phyloP scores from a whole-genome alignment of 768 basidiomycete genomes.

The Clavulina sp. region DNA sequence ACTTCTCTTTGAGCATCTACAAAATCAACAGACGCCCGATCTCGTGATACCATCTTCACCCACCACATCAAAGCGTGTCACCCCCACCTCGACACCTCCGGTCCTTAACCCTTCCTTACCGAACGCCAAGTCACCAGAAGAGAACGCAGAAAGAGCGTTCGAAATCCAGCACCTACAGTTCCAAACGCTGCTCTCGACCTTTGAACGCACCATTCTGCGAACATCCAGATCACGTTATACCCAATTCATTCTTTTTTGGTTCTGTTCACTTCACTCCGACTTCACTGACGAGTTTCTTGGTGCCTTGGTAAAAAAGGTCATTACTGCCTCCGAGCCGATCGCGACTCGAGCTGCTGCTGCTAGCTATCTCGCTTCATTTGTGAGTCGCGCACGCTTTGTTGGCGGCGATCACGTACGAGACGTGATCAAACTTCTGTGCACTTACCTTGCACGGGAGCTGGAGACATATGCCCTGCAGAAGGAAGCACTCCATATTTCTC shows the following conservation, averaged over 20 bases:
- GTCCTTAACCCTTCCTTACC: conserved; percentile 5
- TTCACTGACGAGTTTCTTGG: conserved; percentile 90
- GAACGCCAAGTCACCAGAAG: conserved; percentile 11
- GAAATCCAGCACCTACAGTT: conserved; percentile 46
- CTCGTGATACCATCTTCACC: neutral
- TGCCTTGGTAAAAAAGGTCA: conserved; percentile 78
- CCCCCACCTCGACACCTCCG: conserved; percentile 5
- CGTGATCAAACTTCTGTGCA: conserved; percentile 70
- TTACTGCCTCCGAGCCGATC: conserved; percentile 42
- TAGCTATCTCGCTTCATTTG: conserved; percentile 82
- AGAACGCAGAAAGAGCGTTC: conserved; percentile 20
- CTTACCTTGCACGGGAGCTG: conserved; percentile 61
- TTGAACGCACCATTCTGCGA: conserved; percentile 81
- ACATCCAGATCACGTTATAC: conserved; percentile 97
- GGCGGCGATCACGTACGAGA: conserved; percentile 53
- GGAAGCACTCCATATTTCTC: conserved; percentile 7
- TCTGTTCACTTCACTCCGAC: conserved; percentile 71
- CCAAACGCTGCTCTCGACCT: conserved; percentile 75
- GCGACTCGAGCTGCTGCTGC: conserved; percentile 85
- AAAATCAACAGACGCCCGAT: conserved; percentile 23
- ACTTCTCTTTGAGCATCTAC: conserved; percentile 73
- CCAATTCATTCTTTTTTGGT: conserved; percentile 94
- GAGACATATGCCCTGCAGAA: conserved; percentile 32
- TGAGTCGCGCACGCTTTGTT: conserved; percentile 77
- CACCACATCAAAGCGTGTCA: too few species aligned